A percentile compares a stretch with the other conserved stretches of the same genome.
phyloP scores from a whole-genome alignment of 495 filamentous ascomycete species.

The Aspergillus taichungensis region DNA sequence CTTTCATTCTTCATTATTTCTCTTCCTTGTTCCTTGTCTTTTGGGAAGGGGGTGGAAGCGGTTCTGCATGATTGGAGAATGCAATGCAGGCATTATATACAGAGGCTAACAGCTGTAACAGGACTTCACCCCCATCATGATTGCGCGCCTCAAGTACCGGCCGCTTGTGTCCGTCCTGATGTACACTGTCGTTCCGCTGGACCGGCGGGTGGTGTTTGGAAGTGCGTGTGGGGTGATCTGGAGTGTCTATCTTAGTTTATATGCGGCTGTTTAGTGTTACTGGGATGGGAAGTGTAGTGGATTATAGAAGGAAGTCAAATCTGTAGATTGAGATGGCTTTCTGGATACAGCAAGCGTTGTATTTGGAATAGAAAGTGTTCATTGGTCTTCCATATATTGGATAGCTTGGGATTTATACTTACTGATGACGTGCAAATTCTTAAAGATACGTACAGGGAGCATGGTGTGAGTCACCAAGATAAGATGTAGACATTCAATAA shows the following conservation, averaged over 20 bases:
- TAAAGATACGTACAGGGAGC: too few relatives aligned
- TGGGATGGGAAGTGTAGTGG: too few relatives aligned
- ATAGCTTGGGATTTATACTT: too few relatives aligned
- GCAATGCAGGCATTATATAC: neutral
- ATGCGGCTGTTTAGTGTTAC: slow-evolving; percentile 34
- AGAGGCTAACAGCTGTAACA: slow-evolving; percentile 8
- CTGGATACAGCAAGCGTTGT: too few relatives aligned
- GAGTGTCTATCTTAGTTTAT: slow-evolving; percentile 78
- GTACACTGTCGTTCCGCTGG: slow-evolving; percentile 71
- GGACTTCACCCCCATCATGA: slow-evolving; percentile 63
- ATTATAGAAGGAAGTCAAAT: too few relatives aligned
- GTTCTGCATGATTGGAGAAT: neutral
- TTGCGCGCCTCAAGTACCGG: slow-evolving; percentile 74
- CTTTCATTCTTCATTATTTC: slow-evolving; percentile 2
- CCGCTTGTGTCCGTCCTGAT: slow-evolving; percentile 72
- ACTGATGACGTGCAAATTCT: too few relatives aligned
- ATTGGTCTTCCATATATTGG: too few relatives aligned
- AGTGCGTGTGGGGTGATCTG: slow-evolving; percentile 74
- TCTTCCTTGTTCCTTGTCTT: neutral
- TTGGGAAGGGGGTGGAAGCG: too few relatives aligned
- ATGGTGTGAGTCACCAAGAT: too few relatives aligned
- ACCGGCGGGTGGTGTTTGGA: slow-evolving; percentile 67
- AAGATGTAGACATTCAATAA: too few relatives aligned
- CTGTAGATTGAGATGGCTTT: neutral
- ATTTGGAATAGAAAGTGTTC: too few relatives aligned